Base-by-base conservation (phyloP, 1,139 yeast species). In the Pichia sp. region DNA sequence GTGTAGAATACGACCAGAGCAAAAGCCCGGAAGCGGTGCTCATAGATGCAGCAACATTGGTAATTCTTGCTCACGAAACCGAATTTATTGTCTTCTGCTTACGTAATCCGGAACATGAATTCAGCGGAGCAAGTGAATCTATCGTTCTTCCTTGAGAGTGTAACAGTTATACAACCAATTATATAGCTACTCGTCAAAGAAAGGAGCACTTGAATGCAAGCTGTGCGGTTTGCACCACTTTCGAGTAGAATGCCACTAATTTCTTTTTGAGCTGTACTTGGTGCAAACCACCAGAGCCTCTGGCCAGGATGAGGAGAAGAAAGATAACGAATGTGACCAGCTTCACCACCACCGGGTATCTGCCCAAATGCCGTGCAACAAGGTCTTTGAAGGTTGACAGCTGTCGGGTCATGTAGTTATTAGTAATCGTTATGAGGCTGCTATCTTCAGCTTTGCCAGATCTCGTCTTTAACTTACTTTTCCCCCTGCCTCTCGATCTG, bases 191-290 rank as follows among this genome's bases (percentile, higher is more conserved):
- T 10, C n/a, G 24, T 20, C 24, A 46, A n/a, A 46, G 33, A 16
- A 46, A 46, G 38, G 48, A 30, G 24, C 30, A 20, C 40, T 31
- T 46, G 36, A 46, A 46, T 7, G 48, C 48, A 5, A 46, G 40
- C 27, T 29, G 40, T 27, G 48, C 48, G 4, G 48, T 46, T 17
- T 46, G 33, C 12, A 24, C 8, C 5, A 29, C 7, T 40, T 46
- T 46, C 24, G 27, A 7, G 48, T 30, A 46, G 17, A 46, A n/a
- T 8, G 16, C 16, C 14, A 6, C 17, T 1, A 46, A 40, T 17
- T 29, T 27, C 9, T 29, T 20, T 27, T 16, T 46, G 24, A 33
- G 38, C 12, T 31, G 48, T 16, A 46, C 5, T 1, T 33, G 20
- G 7, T 46, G 38, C 14, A 16, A 6, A 31, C 48, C n/a, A 16